Evolutionary conservation across 495 filamentous ascomycete genomes (phyloP), one percentile per base, ranked within the genome.

Genomic region (Echria macrotheca): DNA sequence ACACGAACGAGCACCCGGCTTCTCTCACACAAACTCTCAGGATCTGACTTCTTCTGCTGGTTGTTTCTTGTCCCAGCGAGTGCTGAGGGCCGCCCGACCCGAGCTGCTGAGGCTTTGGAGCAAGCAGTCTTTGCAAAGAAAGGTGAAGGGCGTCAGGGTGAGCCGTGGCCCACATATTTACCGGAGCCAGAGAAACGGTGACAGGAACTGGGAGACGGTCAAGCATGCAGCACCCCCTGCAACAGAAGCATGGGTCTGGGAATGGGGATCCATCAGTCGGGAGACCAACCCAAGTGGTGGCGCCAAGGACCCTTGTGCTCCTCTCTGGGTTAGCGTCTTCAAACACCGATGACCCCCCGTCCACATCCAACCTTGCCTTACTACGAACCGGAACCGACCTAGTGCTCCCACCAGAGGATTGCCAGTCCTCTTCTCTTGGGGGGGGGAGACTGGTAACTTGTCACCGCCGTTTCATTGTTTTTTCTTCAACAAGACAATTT

Each of bases 391-490:
- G 57, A 63, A 57, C 53, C 54, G 28, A 66, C 57, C 57, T 55
- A 55, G 57, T 57, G 51, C 52, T 28, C 53, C 54, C 28, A 6
- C 39, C 52, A 29, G n/a, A 29, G 49, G 49, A 58, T 55, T 59
- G 63, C 61, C 56, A 51, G 49, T 57, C 45, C 47, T 48, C 33
- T 36, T 48, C 24, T 25, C n/a, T 25, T 44, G 22, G 40, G 43
- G 40, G 52, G 42, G 44, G 44, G 50, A 51, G 46, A 49, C 47
- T 43, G 40, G 44, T 45, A 50, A 43, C 55, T 46, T 59, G 63
- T 66, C 63, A 66, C 63, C 63, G 63, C 63, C 56, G 60, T 66
- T 66, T 66, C 57, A 53, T 55, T 49, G 40, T 36, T 41, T 51
- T 36, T 39, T 36, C 26, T 54, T 54, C 48, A 18, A 49, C 29